phyloP scores from a whole-genome alignment of 2,329 filamentous ascomycete species.

The Anisogramma anomala region DNA sequence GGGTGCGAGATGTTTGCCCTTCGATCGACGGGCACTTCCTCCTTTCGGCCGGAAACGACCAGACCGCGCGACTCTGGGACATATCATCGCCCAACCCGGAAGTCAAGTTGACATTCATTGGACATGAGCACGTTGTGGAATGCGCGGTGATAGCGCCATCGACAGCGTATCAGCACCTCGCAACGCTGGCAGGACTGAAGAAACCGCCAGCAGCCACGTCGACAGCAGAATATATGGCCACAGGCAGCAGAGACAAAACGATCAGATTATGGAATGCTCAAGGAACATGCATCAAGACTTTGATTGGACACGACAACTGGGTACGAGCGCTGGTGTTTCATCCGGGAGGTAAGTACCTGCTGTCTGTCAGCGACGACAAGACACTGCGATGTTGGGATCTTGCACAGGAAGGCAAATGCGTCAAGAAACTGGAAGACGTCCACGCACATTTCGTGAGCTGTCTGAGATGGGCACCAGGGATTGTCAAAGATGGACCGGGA shows the following conservation, averaged over 20 bases:
- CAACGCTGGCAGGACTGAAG: conserved; percentile 68
- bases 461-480: conserved; percentile 73
- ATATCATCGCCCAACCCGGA: conserved; percentile 57
- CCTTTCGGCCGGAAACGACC: conserved; percentile 72
- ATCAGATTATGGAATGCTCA: conserved; percentile 83
- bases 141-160: conserved; percentile 81
- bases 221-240: conserved; percentile 79
- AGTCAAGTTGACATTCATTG: conserved; percentile 66
- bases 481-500: conserved; percentile 47
- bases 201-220: conserved; percentile 64
- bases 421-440: conserved; percentile 65
- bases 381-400: conserved; percentile 91
- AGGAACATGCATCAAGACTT: conserved; percentile 72
- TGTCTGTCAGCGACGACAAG: conserved; percentile 83
- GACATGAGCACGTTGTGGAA: conserved; percentile 77
- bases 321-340: conserved; percentile 78
- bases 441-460: conserved; percentile 81
- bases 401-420: conserved; percentile 77
- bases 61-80: conserved; percentile 77
- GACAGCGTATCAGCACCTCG: conserved; percentile 63
- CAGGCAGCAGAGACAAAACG: conserved; percentile 78
- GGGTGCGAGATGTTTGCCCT: conserved; percentile 81
- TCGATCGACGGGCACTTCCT: conserved; percentile 76
- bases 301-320: conserved; percentile 91
- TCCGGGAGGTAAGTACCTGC: conserved; percentile 78